These are phyloP conservation scores for Arxiozyma telluris DNA, from an alignment of 1,139 yeast genomes.

Conservation along the genomic window DNA sequence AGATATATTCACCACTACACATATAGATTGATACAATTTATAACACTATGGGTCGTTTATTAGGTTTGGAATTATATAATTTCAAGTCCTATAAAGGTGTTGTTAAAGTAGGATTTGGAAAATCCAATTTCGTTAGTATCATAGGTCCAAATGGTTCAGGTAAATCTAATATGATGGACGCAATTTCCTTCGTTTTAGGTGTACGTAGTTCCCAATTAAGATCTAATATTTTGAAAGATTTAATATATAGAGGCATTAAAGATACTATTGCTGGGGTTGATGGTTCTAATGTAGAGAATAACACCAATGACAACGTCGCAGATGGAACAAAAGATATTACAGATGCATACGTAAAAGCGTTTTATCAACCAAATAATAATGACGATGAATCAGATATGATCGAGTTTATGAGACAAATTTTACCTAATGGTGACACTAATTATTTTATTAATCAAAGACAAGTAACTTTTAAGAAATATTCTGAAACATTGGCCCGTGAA, in stretches of 20 bases:
- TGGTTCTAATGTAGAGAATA: constrained; percentile 15
- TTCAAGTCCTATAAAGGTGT: constrained; percentile 86
- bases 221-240: constrained; percentile 62
- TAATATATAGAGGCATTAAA: constrained; percentile 67
- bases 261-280: constrained; percentile 12
- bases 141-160: constrained; percentile 99
- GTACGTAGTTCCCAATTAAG: constrained; percentile 69
- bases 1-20: neutral
- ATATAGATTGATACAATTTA: neutral
- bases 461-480: constrained; percentile 59
- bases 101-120: constrained; percentile 71
- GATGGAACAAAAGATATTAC: constrained; percentile 30
- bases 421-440: constrained; percentile 51
- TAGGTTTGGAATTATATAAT: constrained; percentile 68
- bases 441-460: constrained; percentile 57
- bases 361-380: constrained; percentile 47
- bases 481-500: constrained; percentile 60
- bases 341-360: constrained; percentile 72
- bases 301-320: constrained; percentile 6
- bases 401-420: constrained; percentile 39
- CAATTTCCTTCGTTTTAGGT: constrained; percentile 91
- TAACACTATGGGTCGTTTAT: constrained; percentile 57
- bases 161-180: constrained; percentile 96
- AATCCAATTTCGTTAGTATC: constrained; percentile 75
- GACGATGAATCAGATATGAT: constrained; percentile 44